phyloP scores from a whole-genome alignment of 1,284 basidiomycete species.

The Porogramme epimiltina region DNA sequence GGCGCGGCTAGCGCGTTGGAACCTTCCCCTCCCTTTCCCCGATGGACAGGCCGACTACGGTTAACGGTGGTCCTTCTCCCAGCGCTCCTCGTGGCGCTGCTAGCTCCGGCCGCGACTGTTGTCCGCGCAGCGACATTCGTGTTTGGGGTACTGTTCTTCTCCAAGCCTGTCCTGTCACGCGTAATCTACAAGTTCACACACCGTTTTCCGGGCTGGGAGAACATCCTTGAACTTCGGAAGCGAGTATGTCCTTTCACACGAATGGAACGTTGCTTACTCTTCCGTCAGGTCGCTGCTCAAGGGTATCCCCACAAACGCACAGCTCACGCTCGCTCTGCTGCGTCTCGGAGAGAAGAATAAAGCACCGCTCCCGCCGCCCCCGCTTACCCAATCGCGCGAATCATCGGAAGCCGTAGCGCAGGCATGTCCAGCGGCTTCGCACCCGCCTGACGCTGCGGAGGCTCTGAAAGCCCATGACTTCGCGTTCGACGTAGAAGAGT shows the following conservation, averaged over 20 bases:
- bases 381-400: constrained; percentile 6
- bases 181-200: constrained; percentile 41
- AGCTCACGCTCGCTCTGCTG: constrained; percentile 52
- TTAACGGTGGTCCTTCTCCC: constrained; percentile 35
- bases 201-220: constrained; percentile 49
- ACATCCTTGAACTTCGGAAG: constrained; percentile 45
- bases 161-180: constrained; percentile 46
- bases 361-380: constrained; percentile 46
- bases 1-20: constrained; percentile 36
- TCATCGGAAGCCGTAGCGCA: no score
- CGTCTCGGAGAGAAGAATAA: constrained; percentile 47
- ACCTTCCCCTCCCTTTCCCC: constrained; percentile 39
- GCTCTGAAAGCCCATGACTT: constrained; percentile 22
- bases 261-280: neutral
- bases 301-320: constrained; percentile 57
- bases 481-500: constrained; percentile 26
- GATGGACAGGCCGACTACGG: constrained; percentile 28
- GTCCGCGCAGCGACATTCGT: constrained; percentile 42
- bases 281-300: constrained; percentile 43
- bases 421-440: no score
- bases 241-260: constrained; percentile 18
- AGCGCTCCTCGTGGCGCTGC: constrained; percentile 37
- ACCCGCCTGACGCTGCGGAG: constrained; percentile 17
- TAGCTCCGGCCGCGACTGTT: constrained; percentile 44
- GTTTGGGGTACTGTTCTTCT: constrained; percentile 52